Percentiles rank a stretch among this genome's conserved stretches.
These are phyloP conservation scores for Oldenlandia corymbosa DNA, from an alignment of 257 asterid genomes.

Conservation along the genomic window DNA sequence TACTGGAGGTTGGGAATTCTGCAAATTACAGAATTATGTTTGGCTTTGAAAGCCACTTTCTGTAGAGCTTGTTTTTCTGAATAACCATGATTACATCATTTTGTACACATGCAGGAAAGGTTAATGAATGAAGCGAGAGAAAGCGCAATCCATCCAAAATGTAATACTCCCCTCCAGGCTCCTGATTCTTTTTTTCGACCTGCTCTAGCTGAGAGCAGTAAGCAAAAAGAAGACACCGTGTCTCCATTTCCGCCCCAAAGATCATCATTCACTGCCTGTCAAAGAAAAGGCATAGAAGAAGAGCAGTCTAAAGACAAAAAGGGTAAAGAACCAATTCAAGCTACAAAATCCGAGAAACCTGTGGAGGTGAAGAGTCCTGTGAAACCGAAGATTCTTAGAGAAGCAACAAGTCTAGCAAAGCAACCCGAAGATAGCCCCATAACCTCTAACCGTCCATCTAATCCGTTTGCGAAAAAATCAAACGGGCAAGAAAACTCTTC, in stretches of 20 bases:
- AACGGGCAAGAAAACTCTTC: slow-evolving; percentile 47
- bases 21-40: not conserved
- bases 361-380: slow-evolving; percentile 27
- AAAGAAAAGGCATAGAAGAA: slow-evolving; percentile 29
- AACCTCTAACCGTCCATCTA: slow-evolving; percentile 47
- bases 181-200: slow-evolving; percentile 26
- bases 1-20: slow-evolving; percentile 57
- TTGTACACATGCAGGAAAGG: slow-evolving; percentile 50
- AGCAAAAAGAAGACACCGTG: slow-evolving; percentile 27
- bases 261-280: slow-evolving; percentile 24
- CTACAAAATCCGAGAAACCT: slow-evolving; percentile 25
- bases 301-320: slow-evolving; percentile 30
- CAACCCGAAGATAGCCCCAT: slow-evolving; percentile 10
- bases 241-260: slow-evolving; percentile 29
- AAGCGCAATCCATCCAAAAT: slow-evolving; percentile 21
- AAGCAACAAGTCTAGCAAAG: slow-evolving; percentile 4
- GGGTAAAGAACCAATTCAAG: slow-evolving; percentile 27
- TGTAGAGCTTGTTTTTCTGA: not conserved
- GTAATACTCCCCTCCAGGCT: slow-evolving; percentile 21
- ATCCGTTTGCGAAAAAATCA: slow-evolving; percentile 77
- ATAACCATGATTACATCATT: not conserved
- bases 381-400: slow-evolving; percentile 26
- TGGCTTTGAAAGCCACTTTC: not conserved
- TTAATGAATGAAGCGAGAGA: slow-evolving; percentile 40
- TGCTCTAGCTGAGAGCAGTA: slow-evolving; percentile 33